phyloP scores from a whole-genome alignment of 495 filamentous ascomycete genomes.

The Lentithecium fluviatile region DNA sequence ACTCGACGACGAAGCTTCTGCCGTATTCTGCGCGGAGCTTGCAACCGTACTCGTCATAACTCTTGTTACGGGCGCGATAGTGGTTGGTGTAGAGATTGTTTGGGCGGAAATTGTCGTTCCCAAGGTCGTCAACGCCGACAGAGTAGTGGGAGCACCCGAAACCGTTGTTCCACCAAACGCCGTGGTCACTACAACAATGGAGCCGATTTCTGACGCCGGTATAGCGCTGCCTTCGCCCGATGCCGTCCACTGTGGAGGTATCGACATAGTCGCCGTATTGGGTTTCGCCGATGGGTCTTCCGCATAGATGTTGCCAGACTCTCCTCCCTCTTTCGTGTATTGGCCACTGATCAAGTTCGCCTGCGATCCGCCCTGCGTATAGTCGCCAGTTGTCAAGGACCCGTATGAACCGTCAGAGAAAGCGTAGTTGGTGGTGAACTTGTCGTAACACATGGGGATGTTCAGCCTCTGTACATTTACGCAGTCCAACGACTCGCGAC shows the following conservation, averaged over 20 bases:
- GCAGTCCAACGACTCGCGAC: conserved; percentile 37
- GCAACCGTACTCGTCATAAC: conserved; percentile 2
- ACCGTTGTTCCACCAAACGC: conserved; percentile 5
- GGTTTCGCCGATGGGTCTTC: conserved; percentile 38
- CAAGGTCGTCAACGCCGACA: conserved; percentile 5
- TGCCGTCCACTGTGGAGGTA: conserved; percentile 45
- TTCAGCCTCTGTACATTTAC: conserved; percentile 36
- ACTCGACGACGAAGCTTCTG: conserved; percentile 11
- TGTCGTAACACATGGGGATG: conserved; percentile 46
- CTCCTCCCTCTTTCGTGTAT: conserved; percentile 39
- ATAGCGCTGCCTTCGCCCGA: conserved; percentile 43
- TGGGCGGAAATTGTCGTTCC: background rate
- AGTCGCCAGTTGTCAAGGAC: conserved; percentile 42
- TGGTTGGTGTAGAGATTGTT: conserved; percentile 18
- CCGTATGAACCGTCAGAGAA: conserved; percentile 47
- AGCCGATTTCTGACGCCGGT: conserved; percentile 38
- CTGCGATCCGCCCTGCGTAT: conserved; percentile 37
- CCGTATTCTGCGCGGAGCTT: background rate
- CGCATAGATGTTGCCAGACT: conserved; percentile 44
- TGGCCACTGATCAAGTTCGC: conserved; percentile 44
- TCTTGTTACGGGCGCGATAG: conserved; percentile 6
- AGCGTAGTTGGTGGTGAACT: conserved; percentile 47
- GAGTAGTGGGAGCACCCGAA: conserved; percentile 1
- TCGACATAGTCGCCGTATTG: conserved; percentile 42
- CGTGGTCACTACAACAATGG: conserved; percentile 9